Base-by-base conservation (phyloP, 345 rosid species). In the Arabidopsis arenosa region DNA sequence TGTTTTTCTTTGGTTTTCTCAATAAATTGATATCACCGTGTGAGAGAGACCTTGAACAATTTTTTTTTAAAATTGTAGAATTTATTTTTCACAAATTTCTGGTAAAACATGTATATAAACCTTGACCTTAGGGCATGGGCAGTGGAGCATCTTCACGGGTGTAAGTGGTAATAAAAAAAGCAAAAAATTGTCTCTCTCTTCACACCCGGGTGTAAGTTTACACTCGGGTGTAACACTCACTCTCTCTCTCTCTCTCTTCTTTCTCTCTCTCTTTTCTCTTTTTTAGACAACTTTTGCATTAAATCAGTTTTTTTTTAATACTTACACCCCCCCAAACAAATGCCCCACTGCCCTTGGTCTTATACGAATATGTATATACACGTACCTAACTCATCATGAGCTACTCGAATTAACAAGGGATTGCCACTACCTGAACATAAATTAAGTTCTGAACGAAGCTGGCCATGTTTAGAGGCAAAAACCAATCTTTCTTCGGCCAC, bases 401-500 rank as follows among this genome's bases (percentile, higher is more conserved):
- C 40, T 45, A 17, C 0, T 44, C 5, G 14, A 36, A 3, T 9
- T 35, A 58, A 58, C 63, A 41, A 26, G 52, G 35, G 43, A 58
- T n/a, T 58, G 60, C 26, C 35, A 58, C 3, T 17, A 58, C 59
- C 43, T 44, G 33, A 13, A 39, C 40, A 56, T 26, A 65, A 56
- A 43, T 17, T 36, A 37, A 51, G 73, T 39, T 40, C 73, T 35
- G 9, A 66, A 49, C 33, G 23, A 47, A 75, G 67, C 79, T 49
- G 68, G 30, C 28, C 62, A 48, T 49, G 67, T 39, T 67, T 7
- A 65, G 35, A 65, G 45, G 35, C 58, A 23, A 44, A 57, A 73
- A 30, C 37, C 72, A 17, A 36, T n/a, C 14, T 67, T 68, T 68
- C 63, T 60, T 68, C 39, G 40, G n/a, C 54, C 32, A 68, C 39